These are phyloP conservation scores for Penicillium sp. DNA, from an alignment of 2,329 filamentous ascomycete species.

Conservation along the genomic window DNA sequence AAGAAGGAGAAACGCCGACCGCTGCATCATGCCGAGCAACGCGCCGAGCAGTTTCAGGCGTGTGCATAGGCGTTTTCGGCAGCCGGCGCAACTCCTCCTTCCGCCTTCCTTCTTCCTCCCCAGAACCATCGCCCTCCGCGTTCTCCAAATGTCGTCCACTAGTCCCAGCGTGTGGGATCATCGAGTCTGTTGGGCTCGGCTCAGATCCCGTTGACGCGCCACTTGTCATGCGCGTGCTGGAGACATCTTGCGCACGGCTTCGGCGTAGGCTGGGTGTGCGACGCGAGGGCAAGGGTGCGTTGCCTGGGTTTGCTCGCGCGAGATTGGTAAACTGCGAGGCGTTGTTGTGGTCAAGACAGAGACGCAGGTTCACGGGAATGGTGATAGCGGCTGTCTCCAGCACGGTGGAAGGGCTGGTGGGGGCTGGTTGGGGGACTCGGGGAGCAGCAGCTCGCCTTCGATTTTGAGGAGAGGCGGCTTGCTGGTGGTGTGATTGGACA, in stretches of 20 bases:
- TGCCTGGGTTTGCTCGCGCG: not conserved
- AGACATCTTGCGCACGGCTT: not conserved
- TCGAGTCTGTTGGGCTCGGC: not conserved
- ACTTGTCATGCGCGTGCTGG: not conserved
- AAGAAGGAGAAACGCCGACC: not conserved
- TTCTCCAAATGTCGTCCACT: not conserved
- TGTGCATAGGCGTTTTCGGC: not conserved
- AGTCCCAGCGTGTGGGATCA: not conserved
- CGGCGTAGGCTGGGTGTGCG: not conserved
- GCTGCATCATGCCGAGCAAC: not conserved
- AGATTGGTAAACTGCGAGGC: not conserved
- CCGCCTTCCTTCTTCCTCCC: not conserved
- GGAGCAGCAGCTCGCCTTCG: not conserved
- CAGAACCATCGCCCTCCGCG: not conserved
- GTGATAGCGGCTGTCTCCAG: not conserved
- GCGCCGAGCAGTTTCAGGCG: not conserved
- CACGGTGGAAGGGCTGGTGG: not conserved
- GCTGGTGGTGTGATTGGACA: not conserved
- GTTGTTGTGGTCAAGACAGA: not conserved
- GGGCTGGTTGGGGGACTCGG: no score
- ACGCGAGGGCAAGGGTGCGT: not conserved
- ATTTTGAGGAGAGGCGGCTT: not conserved
- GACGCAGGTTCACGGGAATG: not conserved
- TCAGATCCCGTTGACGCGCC: not conserved
- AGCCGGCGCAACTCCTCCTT: not conserved